phyloP scores from a whole-genome alignment of 345 rosid species.

The Limnanthes douglasii region DNA sequence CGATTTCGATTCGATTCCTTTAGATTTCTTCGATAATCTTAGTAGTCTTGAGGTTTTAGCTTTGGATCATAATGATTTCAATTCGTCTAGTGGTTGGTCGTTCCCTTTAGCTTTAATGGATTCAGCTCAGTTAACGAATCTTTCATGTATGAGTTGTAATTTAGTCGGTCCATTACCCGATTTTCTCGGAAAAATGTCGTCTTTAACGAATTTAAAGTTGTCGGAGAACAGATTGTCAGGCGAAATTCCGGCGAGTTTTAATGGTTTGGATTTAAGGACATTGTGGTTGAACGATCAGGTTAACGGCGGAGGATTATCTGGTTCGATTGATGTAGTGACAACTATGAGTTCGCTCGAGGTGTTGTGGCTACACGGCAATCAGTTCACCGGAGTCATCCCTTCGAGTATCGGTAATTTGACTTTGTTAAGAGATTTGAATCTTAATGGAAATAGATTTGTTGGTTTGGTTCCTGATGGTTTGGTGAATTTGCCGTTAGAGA shows the following conservation, averaged over 20 bases:
- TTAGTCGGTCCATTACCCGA: conserved; percentile 53
- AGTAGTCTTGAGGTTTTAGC: conserved; percentile 34
- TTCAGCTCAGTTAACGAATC: conserved; percentile 38
- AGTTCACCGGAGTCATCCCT: conserved; percentile 55
- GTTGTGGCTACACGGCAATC: conserved; percentile 80
- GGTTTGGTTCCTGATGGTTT: conserved; percentile 49
- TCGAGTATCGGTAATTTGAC: conserved; percentile 34
- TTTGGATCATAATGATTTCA: conserved; percentile 43
- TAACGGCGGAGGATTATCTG: conserved; percentile 33
- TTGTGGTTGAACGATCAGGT: conserved; percentile 60
- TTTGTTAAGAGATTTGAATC: conserved; percentile 40
- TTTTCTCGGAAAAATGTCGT: conserved; percentile 38
- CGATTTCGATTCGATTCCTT: conserved; percentile 44
- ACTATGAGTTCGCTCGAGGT: conserved; percentile 29
- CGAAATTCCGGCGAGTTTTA: conserved; percentile 33
- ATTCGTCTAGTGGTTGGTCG: conserved; percentile 47
- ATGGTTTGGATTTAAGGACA: conserved; percentile 22
- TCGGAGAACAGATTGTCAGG: conserved; percentile 40
- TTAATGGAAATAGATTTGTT: conserved; percentile 37
- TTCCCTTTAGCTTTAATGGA: conserved; percentile 29
- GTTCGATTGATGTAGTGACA: conserved; percentile 41
- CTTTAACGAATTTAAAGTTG: conserved; percentile 35
- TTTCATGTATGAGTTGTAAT: conserved; percentile 54
- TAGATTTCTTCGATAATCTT: conserved; percentile 40
- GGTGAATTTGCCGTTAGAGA: conserved; percentile 25